Evolutionary conservation across 2,329 filamentous ascomycete genomes (phyloP), one percentile per base, ranked within the genome.

Genomic region (Colletotrichum theobromicola): DNA sequence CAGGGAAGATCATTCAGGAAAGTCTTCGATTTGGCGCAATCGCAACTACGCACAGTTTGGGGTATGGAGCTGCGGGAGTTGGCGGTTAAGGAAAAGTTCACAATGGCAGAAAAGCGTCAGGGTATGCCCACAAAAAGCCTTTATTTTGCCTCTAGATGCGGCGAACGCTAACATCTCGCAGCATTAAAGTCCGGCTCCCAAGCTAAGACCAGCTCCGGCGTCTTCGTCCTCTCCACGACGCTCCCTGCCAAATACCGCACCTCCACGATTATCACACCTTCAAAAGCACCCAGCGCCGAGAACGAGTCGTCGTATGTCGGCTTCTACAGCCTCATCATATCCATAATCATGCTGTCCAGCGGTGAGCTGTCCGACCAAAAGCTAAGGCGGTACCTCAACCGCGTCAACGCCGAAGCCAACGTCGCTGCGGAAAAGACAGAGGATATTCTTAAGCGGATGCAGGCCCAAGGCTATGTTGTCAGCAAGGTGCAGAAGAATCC

Each of bases 21-120:
- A 15, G 91, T 98, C 5, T 98, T 98, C 80, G 90, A 90, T 1
- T 87, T 90, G 53, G 95, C 96, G 55, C 96, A 99, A 82, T 84
- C 87, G 37, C 90, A 94, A 77, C 86, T 99, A 46, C 87, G 89
- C 62, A 85, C 86, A 3, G 89, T 93, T 2, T 98, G 98, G 84
- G 97, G 97, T n/a, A 98, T 98, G 95, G 90, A 96, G 82, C 90
- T 99, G 88, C 88, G 91, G 5, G 96, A 98, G 84, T 87, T 98
- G 64, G 95, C 97, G 0, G 87, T 90, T 2, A 91, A 90, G 79
- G 96, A 98, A 80, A 97, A 95, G 83, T 89, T 94, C 63, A 95
- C 95, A 1, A 84, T 98, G 37, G 92, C 92, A 74, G 94, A 98
- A 77, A 91, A 90, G 81, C 91, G 95, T 79, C 93, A 94, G 88